phyloP scores from a whole-genome alignment of 1,284 basidiomycete genomes.

The Sanghuangporus sanghuang region DNA sequence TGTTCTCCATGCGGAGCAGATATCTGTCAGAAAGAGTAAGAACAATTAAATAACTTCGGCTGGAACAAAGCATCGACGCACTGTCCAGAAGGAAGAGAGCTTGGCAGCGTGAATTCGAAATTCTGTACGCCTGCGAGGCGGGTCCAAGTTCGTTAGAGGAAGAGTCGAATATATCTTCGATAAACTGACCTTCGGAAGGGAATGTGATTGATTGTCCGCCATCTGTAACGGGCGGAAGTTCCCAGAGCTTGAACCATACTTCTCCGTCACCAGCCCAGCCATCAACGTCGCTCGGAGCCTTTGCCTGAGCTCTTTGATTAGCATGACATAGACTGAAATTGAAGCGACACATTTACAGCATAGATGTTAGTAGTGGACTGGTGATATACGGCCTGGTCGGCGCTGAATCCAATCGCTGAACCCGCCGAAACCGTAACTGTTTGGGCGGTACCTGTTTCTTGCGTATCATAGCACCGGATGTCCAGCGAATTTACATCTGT shows the following conservation, averaged over 20 bases:
- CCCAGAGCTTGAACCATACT: slow-evolving; percentile 36
- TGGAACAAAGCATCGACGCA: slow-evolving; percentile 14
- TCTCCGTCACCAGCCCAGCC: slow-evolving; percentile 33
- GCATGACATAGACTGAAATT: not conserved
- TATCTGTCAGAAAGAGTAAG: slow-evolving; percentile 16
- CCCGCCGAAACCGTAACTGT: slow-evolving; percentile 35
- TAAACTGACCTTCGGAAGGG: slow-evolving; percentile 19
- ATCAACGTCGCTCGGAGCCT: slow-evolving; percentile 31
- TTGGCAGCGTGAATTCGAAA: slow-evolving; percentile 26
- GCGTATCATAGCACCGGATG: slow-evolving; percentile 37
- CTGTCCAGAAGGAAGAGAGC: slow-evolving; percentile 26
- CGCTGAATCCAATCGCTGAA: slow-evolving; percentile 29
- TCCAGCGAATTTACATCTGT: slow-evolving; percentile 33
- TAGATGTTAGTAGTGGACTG: slow-evolving; percentile 37
- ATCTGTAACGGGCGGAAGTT: slow-evolving; percentile 22
- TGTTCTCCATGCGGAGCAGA: slow-evolving; percentile 30
- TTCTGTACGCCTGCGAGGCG: slow-evolving; percentile 19
- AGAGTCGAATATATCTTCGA: not conserved
- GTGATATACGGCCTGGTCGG: slow-evolving; percentile 35
- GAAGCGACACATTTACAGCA: slow-evolving; percentile 22
- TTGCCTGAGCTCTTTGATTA: slow-evolving; percentile 21
- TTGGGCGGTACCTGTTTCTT: slow-evolving; percentile 28
- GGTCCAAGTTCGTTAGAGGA: not conserved
- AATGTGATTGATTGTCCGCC: slow-evolving; percentile 20
- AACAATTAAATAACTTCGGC: not conserved